Evolutionary conservation across 2,329 filamentous ascomycete genomes (phyloP), one percentile per base, ranked within the genome.

Genomic region (Aphanocladium album): DNA sequence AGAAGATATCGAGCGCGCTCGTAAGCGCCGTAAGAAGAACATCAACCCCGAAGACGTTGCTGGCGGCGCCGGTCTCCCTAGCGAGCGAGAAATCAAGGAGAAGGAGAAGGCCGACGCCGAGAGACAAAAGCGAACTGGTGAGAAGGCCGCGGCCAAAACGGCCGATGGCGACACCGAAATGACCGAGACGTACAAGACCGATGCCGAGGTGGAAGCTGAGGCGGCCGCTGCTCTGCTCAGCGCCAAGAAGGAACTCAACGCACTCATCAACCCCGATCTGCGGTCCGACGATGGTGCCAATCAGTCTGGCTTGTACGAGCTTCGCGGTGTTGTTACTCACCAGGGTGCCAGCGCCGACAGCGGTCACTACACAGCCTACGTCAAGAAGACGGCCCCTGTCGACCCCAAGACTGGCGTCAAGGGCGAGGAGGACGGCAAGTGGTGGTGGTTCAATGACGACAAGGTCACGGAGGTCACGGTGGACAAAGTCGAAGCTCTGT

Each of bases 391-490:
- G 63, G 88, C 84, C 0, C 77, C 80, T 11, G 77, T 91, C 61
- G 89, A 96, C 67, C 81, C 88, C 17, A 85, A 87, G 69, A 90
- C 88, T 21, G 91, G 90, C 66, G 90, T 91, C 79, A 80, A 85
- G 69, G 86, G 84, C 58, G 86, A 89, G 70, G 91, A 96, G 71
- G 91, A 96, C 71, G 92, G 90, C 67, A 96, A 92, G 69, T 99
- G 95, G 95, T 99, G 95, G 93, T 99, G 95, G 93, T 99, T 99
- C 83, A 98, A 99, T 74, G 95, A 99, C 70, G 93, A 99, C 72
- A 96, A 92, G 79, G 95, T 99, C 37, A 87, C 89, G 16, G 95
- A 99, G 78, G 95, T 99, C 30, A 86, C 91, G 17, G 80, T 85
- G 27, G 93, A 98, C 68, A 95, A 96, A 80, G 96, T 99, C 66